phyloP scores from a whole-genome alignment of 352 stramenopile genomes.

The Blastocystis sp. region DNA sequence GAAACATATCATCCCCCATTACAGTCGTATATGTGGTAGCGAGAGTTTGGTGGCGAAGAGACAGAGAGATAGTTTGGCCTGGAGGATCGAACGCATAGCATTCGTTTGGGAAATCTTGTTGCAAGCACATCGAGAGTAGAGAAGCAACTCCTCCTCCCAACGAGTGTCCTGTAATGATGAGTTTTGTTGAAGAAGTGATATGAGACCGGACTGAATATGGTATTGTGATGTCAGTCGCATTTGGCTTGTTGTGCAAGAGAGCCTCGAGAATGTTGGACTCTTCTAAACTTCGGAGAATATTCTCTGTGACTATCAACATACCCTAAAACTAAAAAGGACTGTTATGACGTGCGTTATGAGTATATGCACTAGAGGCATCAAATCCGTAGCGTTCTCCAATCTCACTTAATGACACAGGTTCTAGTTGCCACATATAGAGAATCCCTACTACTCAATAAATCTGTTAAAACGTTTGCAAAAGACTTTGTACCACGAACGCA shows the following conservation, averaged over 20 bases:
- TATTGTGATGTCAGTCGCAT: neutral
- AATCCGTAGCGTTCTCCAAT: neutral
- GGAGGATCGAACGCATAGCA: slow-evolving; percentile 23
- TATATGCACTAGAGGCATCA: neutral
- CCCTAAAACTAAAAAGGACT: neutral
- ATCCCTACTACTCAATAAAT: neutral
- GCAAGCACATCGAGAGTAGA: neutral
- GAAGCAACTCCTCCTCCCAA: neutral
- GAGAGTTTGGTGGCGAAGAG: neutral
- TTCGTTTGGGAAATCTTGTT: neutral
- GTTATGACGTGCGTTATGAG: neutral
- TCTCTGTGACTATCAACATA: neutral
- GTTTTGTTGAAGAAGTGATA: neutral
- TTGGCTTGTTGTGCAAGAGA: neutral
- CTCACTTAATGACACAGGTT: neutral
- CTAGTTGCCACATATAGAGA: neutral
- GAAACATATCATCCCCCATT: neutral
- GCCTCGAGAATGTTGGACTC: neutral
- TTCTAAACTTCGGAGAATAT: neutral
- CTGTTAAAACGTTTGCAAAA: neutral
- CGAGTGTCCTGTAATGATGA: neutral
- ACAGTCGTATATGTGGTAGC: neutral
- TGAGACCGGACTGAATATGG: neutral
- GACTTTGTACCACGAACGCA: neutral
- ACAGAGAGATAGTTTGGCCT: neutral